Conservation (phyloP, 1,139 yeast genomes). For the Protomyces inouyei region DNA sequence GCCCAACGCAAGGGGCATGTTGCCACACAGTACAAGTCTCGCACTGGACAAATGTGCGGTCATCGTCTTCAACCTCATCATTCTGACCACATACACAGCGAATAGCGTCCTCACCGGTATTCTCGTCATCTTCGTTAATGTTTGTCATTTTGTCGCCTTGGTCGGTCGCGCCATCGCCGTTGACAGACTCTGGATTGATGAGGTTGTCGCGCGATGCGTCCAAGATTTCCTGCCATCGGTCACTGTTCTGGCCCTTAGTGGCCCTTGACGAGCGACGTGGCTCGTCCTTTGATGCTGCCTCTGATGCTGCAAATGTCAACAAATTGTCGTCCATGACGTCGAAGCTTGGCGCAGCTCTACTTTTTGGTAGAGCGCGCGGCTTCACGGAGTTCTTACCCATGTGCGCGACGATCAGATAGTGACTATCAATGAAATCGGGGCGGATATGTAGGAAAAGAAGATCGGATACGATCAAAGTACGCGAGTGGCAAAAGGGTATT, state of each 20-base stretch:
- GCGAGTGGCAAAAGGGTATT: no score
- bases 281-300: slow-evolving; percentile 1
- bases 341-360: not conserved
- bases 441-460: not conserved
- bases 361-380: no score
- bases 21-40: slow-evolving; percentile 81
- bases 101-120: slow-evolving; percentile 44
- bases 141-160: slow-evolving; percentile 5
- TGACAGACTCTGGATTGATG: slow-evolving; percentile 11
- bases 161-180: slow-evolving; percentile 22
- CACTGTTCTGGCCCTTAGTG: slow-evolving; percentile 22
- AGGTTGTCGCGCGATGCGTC: slow-evolving; percentile 21
- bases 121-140: slow-evolving; percentile 2
- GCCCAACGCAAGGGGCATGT: slow-evolving; percentile 64
- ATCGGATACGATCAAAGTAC: not conserved
- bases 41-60: slow-evolving; percentile 60
- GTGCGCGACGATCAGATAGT: not conserved
- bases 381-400: not conserved
- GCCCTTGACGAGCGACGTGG: slow-evolving; percentile 23
- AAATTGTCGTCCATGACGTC: not conserved
- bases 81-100: slow-evolving; percentile 63
- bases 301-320: not conserved
- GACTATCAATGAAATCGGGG: not conserved
- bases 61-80: slow-evolving; percentile 52
- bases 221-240: slow-evolving; percentile 20